Percentiles rank a stretch among this genome's conserved stretches.
phyloP scores from a whole-genome alignment of 2,329 filamentous ascomycete species.

The Lomentospora prolificans region DNA sequence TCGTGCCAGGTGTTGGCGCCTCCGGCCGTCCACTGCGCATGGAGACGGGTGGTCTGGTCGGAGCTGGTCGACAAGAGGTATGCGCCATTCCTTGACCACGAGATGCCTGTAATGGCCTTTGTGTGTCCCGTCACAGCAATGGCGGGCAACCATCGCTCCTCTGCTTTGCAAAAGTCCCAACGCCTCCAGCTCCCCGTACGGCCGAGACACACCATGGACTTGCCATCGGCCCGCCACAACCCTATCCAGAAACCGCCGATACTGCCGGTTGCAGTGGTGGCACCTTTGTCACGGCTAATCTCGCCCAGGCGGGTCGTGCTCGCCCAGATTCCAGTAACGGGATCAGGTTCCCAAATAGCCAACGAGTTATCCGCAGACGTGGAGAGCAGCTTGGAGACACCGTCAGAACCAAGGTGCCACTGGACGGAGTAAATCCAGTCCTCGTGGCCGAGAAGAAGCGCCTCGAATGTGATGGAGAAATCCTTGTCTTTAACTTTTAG shows the following conservation, averaged over 20 bases:
- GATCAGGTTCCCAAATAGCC: slow-evolving; percentile 83
- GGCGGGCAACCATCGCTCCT: slow-evolving; percentile 65
- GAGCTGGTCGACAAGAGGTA: slow-evolving; percentile 83
- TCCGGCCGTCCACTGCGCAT: slow-evolving; percentile 61
- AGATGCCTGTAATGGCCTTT: slow-evolving; percentile 66
- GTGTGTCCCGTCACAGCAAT: slow-evolving; percentile 79
- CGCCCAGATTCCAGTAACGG: slow-evolving; percentile 80
- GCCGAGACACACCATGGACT: slow-evolving; percentile 69
- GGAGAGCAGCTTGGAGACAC: slow-evolving; percentile 57
- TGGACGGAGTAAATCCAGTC: slow-evolving; percentile 93
- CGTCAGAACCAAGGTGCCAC: slow-evolving; percentile 50
- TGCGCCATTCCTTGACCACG: slow-evolving; percentile 72
- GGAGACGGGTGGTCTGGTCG: slow-evolving; percentile 87
- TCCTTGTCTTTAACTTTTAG: slow-evolving; percentile 52
- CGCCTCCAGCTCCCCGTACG: slow-evolving; percentile 88
- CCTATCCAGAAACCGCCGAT: slow-evolving; percentile 95
- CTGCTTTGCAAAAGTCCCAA: slow-evolving; percentile 56
- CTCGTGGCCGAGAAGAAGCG: slow-evolving; percentile 85
- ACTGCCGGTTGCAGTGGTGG: slow-evolving; percentile 91
- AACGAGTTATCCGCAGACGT: slow-evolving; percentile 93
- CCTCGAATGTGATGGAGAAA: slow-evolving; percentile 85
- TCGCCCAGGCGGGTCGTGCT: slow-evolving; percentile 80
- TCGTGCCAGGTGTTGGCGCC: slow-evolving; percentile 71
- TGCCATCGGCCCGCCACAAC: slow-evolving; percentile 61
- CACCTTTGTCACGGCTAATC: slow-evolving; percentile 89